Evolutionary conservation across 2,329 filamentous ascomycete genomes (phyloP).

Genomic region (Colletotrichum brevisporum): DNA sequence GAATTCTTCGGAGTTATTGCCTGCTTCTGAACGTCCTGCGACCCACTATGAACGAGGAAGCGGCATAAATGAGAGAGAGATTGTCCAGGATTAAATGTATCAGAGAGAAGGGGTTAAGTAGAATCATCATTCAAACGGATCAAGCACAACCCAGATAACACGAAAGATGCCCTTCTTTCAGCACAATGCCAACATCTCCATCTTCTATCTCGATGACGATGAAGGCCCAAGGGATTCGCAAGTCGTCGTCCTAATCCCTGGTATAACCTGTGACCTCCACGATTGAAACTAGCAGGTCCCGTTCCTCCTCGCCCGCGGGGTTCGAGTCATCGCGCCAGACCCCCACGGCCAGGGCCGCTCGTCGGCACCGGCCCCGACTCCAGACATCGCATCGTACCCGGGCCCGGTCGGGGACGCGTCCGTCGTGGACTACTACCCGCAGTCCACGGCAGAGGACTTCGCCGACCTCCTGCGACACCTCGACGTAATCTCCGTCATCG

Average conservation of each 20-base stretch:
- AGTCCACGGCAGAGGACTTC: slow-evolving; percentile 23
- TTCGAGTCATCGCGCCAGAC: slow-evolving; percentile 27
- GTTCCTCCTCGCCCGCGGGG: slow-evolving; percentile 6
- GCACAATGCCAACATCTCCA: slow-evolving; percentile 20
- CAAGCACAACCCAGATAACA: not conserved
- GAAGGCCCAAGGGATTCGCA: slow-evolving; percentile 19
- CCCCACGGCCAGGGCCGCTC: slow-evolving; percentile 28
- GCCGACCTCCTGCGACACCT: slow-evolving; percentile 21
- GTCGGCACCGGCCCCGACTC: slow-evolving; percentile 12
- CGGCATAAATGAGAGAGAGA: not conserved
- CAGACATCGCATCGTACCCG: slow-evolving; percentile 19
- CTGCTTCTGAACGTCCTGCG: not conserved
- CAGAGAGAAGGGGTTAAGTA: not conserved
- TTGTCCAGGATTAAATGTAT: not conserved
- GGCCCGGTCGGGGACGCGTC: slow-evolving; percentile 7
- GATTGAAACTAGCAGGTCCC: slow-evolving; percentile 32
- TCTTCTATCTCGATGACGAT: slow-evolving; percentile 31
- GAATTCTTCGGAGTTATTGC: not conserved
- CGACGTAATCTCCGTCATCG: slow-evolving; percentile 7
- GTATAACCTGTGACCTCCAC: slow-evolving; percentile 18
- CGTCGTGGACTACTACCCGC: slow-evolving; percentile 32
- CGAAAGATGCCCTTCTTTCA: slow-evolving; percentile 21
- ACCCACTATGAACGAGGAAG: no score
- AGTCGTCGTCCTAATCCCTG: slow-evolving; percentile 9
- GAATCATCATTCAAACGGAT: not conserved